A percentile compares a stretch with the other conserved stretches of the same genome.
Conservation (phyloP, 495 filamentous ascomycete genomes). For the Penicillium egyptiacum region DNA sequence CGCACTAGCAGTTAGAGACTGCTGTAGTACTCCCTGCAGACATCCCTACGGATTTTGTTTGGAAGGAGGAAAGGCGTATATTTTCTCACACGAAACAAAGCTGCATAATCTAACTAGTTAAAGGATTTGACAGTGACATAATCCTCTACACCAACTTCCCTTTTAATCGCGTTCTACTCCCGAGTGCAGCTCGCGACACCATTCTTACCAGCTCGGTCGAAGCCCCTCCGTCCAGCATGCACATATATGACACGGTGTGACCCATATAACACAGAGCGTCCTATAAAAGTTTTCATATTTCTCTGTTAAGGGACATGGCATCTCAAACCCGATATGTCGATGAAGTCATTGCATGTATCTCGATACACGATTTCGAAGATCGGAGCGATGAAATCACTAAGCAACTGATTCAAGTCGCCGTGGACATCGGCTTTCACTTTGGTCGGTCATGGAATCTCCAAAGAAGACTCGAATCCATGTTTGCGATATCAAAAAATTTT, state of each 20-base stretch:
- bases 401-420: constrained; percentile 56
- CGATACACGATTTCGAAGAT: constrained; percentile 52
- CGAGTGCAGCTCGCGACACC: not conserved
- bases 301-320: constrained; percentile 9
- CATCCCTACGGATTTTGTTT: not conserved
- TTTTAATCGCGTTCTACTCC: not conserved
- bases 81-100: not conserved
- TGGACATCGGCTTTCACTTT: constrained; percentile 64
- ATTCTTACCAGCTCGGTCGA: constrained; percentile 3
- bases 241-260: not conserved
- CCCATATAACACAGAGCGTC: not conserved
- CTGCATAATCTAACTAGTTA: not conserved
- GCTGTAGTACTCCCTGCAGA: too few species aligned
- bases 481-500: constrained; percentile 53
- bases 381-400: constrained; percentile 55
- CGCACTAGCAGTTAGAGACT: too few species aligned
- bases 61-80: not conserved
- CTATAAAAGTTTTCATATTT: not conserved
- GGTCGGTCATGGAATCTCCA: constrained; percentile 54
- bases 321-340: constrained; percentile 43
- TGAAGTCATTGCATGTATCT: constrained; percentile 58
- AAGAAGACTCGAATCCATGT: constrained; percentile 52
- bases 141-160: not conserved
- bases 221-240: not conserved
- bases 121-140: not conserved